Evolutionary conservation across 139 green algal genomes (phyloP).

Genomic region (Axilococcus clingmanii): DNA sequence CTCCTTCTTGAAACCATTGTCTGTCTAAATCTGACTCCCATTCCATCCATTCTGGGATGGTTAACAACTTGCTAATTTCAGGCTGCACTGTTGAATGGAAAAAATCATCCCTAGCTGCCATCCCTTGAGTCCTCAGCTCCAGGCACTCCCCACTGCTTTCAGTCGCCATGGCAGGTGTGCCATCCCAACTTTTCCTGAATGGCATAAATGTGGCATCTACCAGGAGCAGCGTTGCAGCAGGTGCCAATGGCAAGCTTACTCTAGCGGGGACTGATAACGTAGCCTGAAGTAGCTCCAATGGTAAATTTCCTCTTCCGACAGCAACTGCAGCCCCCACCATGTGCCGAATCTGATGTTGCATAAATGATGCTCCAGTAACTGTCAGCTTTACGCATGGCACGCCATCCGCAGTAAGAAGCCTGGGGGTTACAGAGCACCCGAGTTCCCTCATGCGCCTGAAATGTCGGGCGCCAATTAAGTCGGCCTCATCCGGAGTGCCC

Average conservation of each 20-base stretch:
- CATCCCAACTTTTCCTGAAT: conserved; percentile 11
- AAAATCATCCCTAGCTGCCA: conserved; percentile 23
- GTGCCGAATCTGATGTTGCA: conserved; percentile 70
- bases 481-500: neutral
- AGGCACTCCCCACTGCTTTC: conserved; percentile 23
- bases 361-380: conserved; percentile 54
- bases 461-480: neutral
- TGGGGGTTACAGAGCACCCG: neutral
- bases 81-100: conserved; percentile 12
- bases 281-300: conserved; percentile 47
- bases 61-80: conserved; percentile 17
- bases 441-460: conserved; percentile 16
- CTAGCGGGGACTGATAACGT: conserved; percentile 46
- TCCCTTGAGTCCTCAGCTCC: conserved; percentile 20
- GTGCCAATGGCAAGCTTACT: conserved; percentile 56
- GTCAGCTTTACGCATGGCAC: conserved; percentile 35
- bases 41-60: conserved; percentile 12
- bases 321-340: conserved; percentile 67
- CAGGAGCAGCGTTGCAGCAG: conserved; percentile 64
- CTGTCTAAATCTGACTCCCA: conserved; percentile 16
- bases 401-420: conserved; percentile 39
- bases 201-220: conserved; percentile 34
- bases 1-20: conserved; percentile 16
- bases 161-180: neutral
- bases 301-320: conserved; percentile 44